These are phyloP conservation scores for Cajanus cajan DNA, from an alignment of 306 rosid genomes.

Conservation along the genomic window DNA sequence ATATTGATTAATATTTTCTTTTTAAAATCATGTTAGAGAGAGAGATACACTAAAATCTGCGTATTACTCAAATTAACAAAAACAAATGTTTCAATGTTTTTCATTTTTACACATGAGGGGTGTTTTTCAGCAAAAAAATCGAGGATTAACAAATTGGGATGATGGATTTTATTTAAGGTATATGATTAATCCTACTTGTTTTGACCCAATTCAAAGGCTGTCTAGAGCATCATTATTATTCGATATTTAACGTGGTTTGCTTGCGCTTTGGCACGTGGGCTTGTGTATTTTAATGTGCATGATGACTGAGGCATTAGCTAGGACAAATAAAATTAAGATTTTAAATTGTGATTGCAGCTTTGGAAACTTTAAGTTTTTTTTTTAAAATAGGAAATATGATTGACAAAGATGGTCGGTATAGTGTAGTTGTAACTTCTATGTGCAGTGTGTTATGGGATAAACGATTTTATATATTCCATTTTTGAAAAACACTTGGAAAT, in stretches of 20 bases:
- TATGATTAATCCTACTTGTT: not conserved
- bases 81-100: too few relatives aligned
- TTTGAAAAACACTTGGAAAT: too few relatives aligned
- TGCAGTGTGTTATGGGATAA: not conserved
- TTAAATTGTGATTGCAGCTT: not conserved
- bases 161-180: too few relatives aligned
- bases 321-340: not conserved
- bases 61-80: too few relatives aligned
- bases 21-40: too few relatives aligned
- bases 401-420: not conserved
- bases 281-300: not conserved
- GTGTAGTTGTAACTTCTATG: not conserved
- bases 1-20: too few relatives aligned
- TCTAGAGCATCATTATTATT: not conserved
- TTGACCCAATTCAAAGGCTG: slow-evolving; percentile 7
- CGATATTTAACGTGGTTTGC: slow-evolving; percentile 7
- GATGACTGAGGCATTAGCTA: not conserved
- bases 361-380: not conserved
- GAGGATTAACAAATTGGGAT: too few relatives aligned
- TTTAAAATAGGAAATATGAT: not conserved
- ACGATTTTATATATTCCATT: not conserved
- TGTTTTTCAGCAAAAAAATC: too few relatives aligned
- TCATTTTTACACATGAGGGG: too few relatives aligned
- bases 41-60: too few relatives aligned
- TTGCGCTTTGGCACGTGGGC: slow-evolving; percentile 28